Evolutionary conservation across 164 flowering plant genomes (phyloP).

Genomic region (Annona cherimola): DNA sequence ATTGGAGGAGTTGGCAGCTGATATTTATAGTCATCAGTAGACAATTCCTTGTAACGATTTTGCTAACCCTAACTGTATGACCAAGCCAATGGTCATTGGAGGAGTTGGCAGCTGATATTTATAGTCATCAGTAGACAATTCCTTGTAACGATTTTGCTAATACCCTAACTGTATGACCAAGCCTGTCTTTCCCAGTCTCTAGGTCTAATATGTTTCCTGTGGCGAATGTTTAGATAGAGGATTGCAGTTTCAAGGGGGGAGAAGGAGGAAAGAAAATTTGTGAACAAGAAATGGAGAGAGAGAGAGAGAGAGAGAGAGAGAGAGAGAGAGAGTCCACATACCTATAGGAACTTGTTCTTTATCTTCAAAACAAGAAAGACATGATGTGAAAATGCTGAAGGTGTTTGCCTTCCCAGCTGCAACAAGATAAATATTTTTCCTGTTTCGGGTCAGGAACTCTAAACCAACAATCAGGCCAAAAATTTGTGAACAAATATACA

Average conservation of each 20-base stretch:
- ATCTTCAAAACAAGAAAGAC: conserved; percentile 84
- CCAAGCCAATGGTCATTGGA: too few relatives aligned
- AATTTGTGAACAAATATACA: background rate
- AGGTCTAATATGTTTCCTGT: background rate
- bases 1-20: too few relatives aligned
- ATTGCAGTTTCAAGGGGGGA: too few relatives aligned
- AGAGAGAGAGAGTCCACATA: conserved; percentile 17
- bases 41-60: too few relatives aligned
- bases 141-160: too few relatives aligned
- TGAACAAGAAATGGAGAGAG: too few relatives aligned
- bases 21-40: too few relatives aligned
- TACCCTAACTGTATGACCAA: too few relatives aligned
- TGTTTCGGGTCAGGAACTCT: conserved; percentile 6
- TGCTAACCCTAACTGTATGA: too few relatives aligned
- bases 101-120: too few relatives aligned
- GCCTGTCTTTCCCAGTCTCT: background rate
- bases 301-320: background rate
- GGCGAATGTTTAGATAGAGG: background rate
- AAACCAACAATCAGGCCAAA: background rate
- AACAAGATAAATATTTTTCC: conserved; percentile 1
- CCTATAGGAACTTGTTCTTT: conserved; percentile 62
- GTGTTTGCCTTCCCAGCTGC: conserved; percentile 43
- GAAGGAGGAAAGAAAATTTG: too few relatives aligned
- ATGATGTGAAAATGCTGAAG: conserved; percentile 46
- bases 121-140: too few relatives aligned